Conservation (phyloP, 2,329 filamentous ascomycete species). For the Phyllosticta citribraziliensis region DNA sequence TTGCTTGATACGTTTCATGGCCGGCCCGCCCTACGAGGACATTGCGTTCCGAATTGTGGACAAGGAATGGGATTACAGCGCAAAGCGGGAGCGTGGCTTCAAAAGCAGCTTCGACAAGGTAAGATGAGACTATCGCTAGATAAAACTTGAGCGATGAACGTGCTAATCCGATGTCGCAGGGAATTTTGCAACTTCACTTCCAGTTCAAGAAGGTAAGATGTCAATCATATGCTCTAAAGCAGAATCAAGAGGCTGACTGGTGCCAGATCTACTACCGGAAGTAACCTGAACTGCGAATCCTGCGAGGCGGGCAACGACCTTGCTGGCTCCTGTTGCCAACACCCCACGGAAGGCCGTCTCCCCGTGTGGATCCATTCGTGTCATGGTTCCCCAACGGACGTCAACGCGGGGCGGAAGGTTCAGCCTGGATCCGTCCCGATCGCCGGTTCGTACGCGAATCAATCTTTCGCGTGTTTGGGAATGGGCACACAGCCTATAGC, state of each 20-base stretch:
- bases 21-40: constrained; percentile 91
- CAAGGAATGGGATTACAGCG: constrained; percentile 98
- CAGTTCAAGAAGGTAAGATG: constrained; percentile 86
- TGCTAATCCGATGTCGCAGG: constrained; percentile 43
- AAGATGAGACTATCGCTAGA: constrained; percentile 27
- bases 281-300: constrained; percentile 15
- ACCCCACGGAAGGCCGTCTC: background rate
- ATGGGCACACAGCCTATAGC: background rate
- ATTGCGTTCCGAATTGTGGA: constrained; percentile 96
- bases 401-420: background rate
- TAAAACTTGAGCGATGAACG: background rate
- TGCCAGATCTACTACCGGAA: constrained; percentile 40
- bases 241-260: constrained; percentile 15
- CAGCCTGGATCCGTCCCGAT: background rate
- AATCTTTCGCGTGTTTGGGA: background rate
- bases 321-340: background rate
- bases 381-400: background rate
- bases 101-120: constrained; percentile 97
- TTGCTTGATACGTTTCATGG: constrained; percentile 90
- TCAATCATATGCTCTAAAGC: background rate
- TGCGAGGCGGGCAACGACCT: background rate
- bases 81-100: constrained; percentile 89
- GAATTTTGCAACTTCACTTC: constrained; percentile 92
- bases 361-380: background rate
- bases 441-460: background rate